phyloP scores from a whole-genome alignment of 192 early-diverging fungal species.

The Coemansia furcata region DNA sequence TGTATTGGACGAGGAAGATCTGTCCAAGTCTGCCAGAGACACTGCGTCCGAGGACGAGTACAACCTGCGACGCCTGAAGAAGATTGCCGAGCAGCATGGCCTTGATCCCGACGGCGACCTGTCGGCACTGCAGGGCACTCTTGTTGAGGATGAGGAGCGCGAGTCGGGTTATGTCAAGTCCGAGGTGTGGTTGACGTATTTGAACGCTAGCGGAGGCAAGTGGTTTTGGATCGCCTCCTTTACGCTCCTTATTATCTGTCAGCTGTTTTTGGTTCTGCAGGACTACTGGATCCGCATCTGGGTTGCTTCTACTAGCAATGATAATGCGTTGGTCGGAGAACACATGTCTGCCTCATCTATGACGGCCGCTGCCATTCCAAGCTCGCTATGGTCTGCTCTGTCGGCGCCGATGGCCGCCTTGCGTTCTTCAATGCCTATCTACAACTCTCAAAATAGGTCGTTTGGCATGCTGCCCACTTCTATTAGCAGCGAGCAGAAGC shows the following conservation, averaged over 20 bases:
- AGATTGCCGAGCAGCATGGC: slow-evolving; percentile 34
- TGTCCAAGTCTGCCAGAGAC: slow-evolving; percentile 5
- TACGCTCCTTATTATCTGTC: slow-evolving; percentile 49
- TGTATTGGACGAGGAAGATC: slow-evolving; percentile 13
- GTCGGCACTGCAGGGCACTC: slow-evolving; percentile 47
- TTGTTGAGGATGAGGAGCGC: slow-evolving; percentile 80
- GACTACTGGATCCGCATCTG: slow-evolving; percentile 59
- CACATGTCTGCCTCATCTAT: not conserved
- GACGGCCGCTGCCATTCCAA: not conserved
- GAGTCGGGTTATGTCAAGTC: slow-evolving; percentile 68
- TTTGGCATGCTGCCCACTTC: not conserved
- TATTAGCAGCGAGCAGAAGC: not conserved
- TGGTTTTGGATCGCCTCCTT: slow-evolving; percentile 58
- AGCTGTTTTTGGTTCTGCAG: slow-evolving; percentile 50
- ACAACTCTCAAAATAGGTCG: not conserved
- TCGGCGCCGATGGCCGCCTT: not conserved
- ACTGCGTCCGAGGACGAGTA: slow-evolving; percentile 25
- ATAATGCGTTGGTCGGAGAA: not conserved
- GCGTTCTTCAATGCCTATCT: not conserved
- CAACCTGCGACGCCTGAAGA: slow-evolving; percentile 17
- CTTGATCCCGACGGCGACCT: slow-evolving; percentile 28
- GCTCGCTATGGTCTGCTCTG: not conserved
- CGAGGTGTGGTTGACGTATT: slow-evolving; percentile 73
- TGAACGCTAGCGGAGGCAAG: slow-evolving; percentile 60
- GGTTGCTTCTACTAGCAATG: slow-evolving; percentile 10